Evolutionary conservation across 2,329 filamentous ascomycete species (phyloP), one percentile per base, ranked within the genome.

Genomic region (Ciborinia camelliae): DNA sequence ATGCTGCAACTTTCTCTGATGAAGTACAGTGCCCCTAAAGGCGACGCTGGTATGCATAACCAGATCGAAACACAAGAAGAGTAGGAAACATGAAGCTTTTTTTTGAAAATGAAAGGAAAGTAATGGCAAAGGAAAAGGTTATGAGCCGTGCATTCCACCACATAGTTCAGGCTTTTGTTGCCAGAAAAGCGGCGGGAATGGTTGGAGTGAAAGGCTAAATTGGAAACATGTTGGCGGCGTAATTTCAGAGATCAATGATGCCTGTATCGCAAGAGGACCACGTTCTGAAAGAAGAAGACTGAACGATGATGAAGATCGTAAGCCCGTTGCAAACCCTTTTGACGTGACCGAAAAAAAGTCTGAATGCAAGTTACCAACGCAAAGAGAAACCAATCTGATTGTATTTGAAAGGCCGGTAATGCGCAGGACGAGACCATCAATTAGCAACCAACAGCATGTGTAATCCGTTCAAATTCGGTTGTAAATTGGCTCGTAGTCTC

Each of bases 1-100:
- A 48, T 61, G 58, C 58, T 50, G 47, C 26, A 61, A 61, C 45
- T 61, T 20, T 57, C 54, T 14, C 15, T 61, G 35, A 51, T 39
- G 47, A 51, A 51, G 18, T 39, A 50, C 30, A 61, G 47, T 61
- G 45, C 45, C 58, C 47, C 45, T 39, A 51, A 61, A 7, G 45
- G 32, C 43, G 58, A 51, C 45, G 58, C 45, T 51, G 23, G 45
- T 39, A 26, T 9, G 35, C 3, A 57, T 47, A 35, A 47, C 58
- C 45, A 61, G 32, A 37, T n/a, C 3, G 10, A 51, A 61, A 39
- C 14, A 66, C 20, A 63, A 47, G 32, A 37, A 52, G n/a, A 47
- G 9, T 26, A 60, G 39, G 15, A 51, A 50, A 51, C 6, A 28
- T 51, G 23, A 39, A 8, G 8, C 9, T 28, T 51, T 61, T 51